A percentile compares a stretch with the other conserved stretches of the same genome.
Conservation (phyloP, 2,329 filamentous ascomycete species). For the Fusarium mexicanum region DNA sequence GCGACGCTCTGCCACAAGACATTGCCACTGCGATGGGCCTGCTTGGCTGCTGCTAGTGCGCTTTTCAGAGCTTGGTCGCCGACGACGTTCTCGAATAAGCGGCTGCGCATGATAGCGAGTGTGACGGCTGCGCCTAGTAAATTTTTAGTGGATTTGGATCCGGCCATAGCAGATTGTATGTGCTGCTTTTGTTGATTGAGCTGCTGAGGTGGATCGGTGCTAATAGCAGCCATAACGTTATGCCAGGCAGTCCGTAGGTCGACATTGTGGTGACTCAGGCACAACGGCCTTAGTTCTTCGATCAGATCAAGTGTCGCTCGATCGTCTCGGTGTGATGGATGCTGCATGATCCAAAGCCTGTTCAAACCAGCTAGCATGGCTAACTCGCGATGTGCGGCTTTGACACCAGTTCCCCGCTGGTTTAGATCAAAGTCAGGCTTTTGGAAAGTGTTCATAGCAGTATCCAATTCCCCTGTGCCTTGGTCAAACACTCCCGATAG, state of each 20-base stretch:
- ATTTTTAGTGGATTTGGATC: conserved; percentile 76
- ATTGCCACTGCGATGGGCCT: conserved; percentile 76
- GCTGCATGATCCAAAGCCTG: conserved; percentile 76
- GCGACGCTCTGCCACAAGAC: conserved; percentile 83
- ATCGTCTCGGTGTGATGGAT: conserved; percentile 66
- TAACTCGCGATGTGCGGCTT: conserved; percentile 69
- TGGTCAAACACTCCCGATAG: conserved; percentile 80
- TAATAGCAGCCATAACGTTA: conserved; percentile 75
- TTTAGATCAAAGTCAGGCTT: conserved; percentile 64
- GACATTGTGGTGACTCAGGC: conserved; percentile 73
- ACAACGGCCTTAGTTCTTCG: conserved; percentile 72
- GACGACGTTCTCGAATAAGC: conserved; percentile 83
- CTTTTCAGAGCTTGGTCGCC: conserved; percentile 84
- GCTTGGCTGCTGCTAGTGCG: conserved; percentile 72
- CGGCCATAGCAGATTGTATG: conserved; percentile 76
- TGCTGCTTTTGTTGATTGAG: conserved; percentile 82
- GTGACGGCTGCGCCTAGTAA: conserved; percentile 84
- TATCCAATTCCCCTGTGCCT: conserved; percentile 76
- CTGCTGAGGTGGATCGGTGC: conserved; percentile 68
- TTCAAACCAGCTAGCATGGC: conserved; percentile 74
- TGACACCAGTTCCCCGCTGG: conserved; percentile 50
- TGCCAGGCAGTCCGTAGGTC: conserved; percentile 83
- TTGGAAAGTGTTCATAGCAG: conserved; percentile 74
- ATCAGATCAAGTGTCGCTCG: conserved; percentile 69
- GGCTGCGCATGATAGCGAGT: conserved; percentile 84